A percentile compares a stretch with the other conserved stretches of the same genome.
These are phyloP conservation scores for Sporothrix pseudoabietina DNA, from an alignment of 2,329 filamentous ascomycete genomes.

Conservation along the genomic window DNA sequence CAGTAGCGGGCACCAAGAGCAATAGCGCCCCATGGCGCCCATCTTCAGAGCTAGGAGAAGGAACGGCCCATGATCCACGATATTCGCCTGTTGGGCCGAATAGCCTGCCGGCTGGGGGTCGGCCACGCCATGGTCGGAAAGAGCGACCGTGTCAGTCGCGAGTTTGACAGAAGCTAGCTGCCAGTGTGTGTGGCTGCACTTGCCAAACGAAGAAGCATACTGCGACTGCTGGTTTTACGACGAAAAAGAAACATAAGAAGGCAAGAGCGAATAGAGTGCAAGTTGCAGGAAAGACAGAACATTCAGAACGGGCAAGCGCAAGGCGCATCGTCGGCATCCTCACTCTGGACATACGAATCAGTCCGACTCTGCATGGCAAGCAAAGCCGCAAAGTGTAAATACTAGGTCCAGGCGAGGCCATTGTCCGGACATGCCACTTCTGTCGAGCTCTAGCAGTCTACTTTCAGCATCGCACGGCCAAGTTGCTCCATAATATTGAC, in stretches of 20 bases:
- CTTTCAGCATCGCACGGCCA: slow-evolving; percentile 3
- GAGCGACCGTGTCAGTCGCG: neutral
- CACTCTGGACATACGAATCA: neutral
- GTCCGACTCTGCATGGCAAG: slow-evolving; percentile 14
- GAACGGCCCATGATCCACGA: slow-evolving; percentile 30
- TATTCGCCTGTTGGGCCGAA: slow-evolving; percentile 16
- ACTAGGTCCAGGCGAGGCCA: neutral
- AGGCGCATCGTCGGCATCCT: neutral
- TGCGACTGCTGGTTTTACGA: neutral
- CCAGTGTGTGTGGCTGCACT: neutral
- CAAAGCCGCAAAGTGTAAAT: slow-evolving; percentile 6
- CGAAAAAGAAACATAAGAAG: neutral
- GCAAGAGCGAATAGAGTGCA: neutral
- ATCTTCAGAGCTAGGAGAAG: slow-evolving; percentile 26
- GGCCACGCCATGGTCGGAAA: slow-evolving; percentile 11
- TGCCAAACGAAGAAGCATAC: neutral
- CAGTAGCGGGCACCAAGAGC: slow-evolving; percentile 13
- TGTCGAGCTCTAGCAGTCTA: neutral
- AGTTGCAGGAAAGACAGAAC: neutral
- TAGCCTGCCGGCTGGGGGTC: neutral
- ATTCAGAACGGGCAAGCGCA: slow-evolving; percentile 3
- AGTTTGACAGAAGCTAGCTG: neutral
- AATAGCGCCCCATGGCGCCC: slow-evolving; percentile 18
- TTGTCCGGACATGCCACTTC: neutral
- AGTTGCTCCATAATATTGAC: slow-evolving; percentile 5